A percentile compares a stretch with the other conserved stretches of the same genome.
phyloP scores from a whole-genome alignment of 2,329 filamentous ascomycete species.

The Botrytis fabae region DNA sequence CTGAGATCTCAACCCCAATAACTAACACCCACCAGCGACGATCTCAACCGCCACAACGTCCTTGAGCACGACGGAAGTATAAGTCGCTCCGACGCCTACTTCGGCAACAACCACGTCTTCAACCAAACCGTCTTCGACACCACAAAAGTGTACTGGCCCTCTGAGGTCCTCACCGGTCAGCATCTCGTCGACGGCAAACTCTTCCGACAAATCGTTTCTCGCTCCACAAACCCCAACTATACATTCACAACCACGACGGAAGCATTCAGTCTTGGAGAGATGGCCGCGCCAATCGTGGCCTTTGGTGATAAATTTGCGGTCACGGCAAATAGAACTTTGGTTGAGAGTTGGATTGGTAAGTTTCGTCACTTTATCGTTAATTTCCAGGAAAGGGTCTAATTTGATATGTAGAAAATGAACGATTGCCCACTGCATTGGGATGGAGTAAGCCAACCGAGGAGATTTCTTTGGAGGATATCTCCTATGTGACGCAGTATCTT shows the following conservation, averaged over 20 bases:
- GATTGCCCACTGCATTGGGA: not conserved
- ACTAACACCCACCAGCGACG: not conserved
- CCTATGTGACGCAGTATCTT: not conserved
- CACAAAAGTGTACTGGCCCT: slow-evolving; percentile 7
- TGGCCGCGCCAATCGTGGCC: not conserved
- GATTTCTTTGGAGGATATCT: not conserved
- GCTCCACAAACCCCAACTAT: not conserved
- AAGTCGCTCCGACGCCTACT: slow-evolving; percentile 50
- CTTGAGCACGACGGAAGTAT: slow-evolving; percentile 12
- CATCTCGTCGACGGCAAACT: slow-evolving; percentile 5
- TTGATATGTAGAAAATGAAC: slow-evolving; percentile 3
- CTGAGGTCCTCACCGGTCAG: not conserved
- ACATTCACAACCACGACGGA: not conserved
- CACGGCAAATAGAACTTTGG: not conserved
- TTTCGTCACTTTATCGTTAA: not conserved
- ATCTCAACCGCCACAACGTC: slow-evolving; percentile 10
- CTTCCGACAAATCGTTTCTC: not conserved
- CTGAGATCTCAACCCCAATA: slow-evolving; percentile 31
- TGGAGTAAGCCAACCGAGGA: slow-evolving; percentile 1
- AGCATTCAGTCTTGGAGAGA: slow-evolving; percentile 11
- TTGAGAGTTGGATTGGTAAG: slow-evolving; percentile 10
- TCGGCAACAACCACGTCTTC: slow-evolving; percentile 54
- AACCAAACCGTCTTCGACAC: slow-evolving; percentile 48
- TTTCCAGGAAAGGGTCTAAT: not conserved
- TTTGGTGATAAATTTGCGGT: slow-evolving; percentile 5